These are phyloP conservation scores for Arthrobotrys conoides DNA, from an alignment of 2,329 filamentous ascomycete genomes.

Conservation along the genomic window DNA sequence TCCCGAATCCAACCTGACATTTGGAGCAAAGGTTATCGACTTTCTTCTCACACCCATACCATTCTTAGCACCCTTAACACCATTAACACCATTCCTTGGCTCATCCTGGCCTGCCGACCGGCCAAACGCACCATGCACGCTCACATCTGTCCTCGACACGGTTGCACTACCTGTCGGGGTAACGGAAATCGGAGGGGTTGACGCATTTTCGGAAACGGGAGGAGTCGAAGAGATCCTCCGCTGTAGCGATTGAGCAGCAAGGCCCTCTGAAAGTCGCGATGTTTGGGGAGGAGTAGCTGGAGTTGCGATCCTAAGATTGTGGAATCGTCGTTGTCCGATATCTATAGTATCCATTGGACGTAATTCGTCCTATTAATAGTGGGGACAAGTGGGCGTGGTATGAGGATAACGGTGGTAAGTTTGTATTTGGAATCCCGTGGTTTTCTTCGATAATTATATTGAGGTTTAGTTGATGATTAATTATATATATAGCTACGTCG, in stretches of 20 bases:
- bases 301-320: constrained; percentile 44
- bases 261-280: constrained; percentile 51
- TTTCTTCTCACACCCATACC: constrained; percentile 61
- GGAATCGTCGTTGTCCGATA: constrained; percentile 54
- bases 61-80: constrained; percentile 25
- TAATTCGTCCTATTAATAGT: constrained; percentile 46
- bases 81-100: constrained; percentile 20
- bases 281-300: constrained; percentile 49
- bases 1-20: constrained; percentile 63
- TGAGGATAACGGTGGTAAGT: background rate
- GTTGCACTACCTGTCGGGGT: constrained; percentile 51
- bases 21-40: constrained; percentile 64
- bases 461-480: background rate
- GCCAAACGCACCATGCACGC: constrained; percentile 49
- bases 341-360: constrained; percentile 60
- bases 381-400: constrained; percentile 2
- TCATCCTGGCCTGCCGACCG: constrained; percentile 40
- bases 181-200: constrained; percentile 57
- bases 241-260: constrained; percentile 58
- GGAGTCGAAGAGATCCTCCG: constrained; percentile 57
- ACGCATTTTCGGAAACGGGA: constrained; percentile 58
- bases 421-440: constrained; percentile 1
- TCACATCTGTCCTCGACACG: constrained; percentile 50
- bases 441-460: constrained; percentile 2
- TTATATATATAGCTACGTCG: constrained; percentile 10